Evolutionary conservation across 2,329 filamentous ascomycete genomes (phyloP).

Genomic region (Ilyonectria sp.): DNA sequence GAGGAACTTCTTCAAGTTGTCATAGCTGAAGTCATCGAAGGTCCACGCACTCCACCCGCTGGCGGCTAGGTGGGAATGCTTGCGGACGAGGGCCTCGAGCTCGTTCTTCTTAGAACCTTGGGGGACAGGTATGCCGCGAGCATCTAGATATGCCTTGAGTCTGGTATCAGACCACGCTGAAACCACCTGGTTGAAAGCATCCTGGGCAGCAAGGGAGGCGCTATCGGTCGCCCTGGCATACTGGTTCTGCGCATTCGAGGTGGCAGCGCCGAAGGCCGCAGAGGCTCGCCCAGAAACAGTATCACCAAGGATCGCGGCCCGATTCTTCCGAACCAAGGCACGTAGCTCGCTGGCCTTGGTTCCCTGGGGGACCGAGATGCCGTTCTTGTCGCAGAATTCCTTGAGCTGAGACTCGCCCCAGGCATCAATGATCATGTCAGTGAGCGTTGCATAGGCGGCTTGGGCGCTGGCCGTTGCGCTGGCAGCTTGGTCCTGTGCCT

Average conservation of each 20-base stretch:
- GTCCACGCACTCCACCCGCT: conserved; percentile 81
- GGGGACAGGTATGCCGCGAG: conserved; percentile 82
- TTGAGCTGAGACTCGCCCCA: conserved; percentile 94
- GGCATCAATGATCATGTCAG: conserved; percentile 87
- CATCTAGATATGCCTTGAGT: conserved; percentile 84
- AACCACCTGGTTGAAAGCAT: conserved; percentile 76
- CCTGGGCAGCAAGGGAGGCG: conserved; percentile 72
- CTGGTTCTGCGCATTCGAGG: conserved; percentile 81
- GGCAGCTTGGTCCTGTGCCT: conserved; percentile 72
- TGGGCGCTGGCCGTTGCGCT: conserved; percentile 76
- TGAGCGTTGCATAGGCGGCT: conserved; percentile 80
- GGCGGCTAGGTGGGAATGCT: conserved; percentile 79
- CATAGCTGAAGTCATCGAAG: conserved; percentile 82
- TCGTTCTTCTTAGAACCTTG: conserved; percentile 80
- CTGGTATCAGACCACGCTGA: conserved; percentile 81
- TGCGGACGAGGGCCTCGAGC: conserved; percentile 81
- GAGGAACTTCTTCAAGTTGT: conserved; percentile 76
- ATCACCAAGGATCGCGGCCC: conserved; percentile 79
- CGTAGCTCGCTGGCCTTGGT: conserved; percentile 91
- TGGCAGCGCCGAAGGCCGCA: conserved; percentile 79
- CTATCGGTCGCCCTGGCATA: conserved; percentile 83
- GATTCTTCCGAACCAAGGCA: conserved; percentile 90
- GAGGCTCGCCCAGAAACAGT: conserved; percentile 71
- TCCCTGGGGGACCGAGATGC: conserved; percentile 88
- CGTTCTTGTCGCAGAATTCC: conserved; percentile 92